A percentile compares a stretch with the other conserved stretches of the same genome.
Conservation (phyloP, 805 yeast genomes). For the Candida succiphila region DNA sequence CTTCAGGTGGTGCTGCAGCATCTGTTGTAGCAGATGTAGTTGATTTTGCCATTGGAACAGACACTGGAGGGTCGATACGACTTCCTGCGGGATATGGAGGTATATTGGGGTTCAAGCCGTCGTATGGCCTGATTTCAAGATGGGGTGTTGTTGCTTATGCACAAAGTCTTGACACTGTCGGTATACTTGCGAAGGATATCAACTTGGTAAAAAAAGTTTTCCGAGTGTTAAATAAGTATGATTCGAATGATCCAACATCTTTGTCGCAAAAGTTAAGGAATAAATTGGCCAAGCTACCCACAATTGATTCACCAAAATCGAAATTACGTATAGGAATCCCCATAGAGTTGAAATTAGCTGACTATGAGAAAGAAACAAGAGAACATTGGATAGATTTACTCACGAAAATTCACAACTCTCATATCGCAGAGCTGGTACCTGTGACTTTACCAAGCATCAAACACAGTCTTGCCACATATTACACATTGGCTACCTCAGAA, state of each 20-base stretch:
- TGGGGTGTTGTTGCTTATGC: constrained; percentile 92
- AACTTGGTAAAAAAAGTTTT: constrained; percentile 38
- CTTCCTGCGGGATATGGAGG: constrained; percentile 87
- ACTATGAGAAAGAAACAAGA: constrained; percentile 38
- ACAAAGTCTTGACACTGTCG: constrained; percentile 91
- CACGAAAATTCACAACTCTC: constrained; percentile 29
- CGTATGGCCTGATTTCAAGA: constrained; percentile 85
- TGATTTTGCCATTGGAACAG: constrained; percentile 83
- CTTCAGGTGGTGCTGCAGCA: constrained; percentile 95
- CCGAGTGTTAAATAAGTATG: constrained; percentile 46
- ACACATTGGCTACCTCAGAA: constrained; percentile 84
- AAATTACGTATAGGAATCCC: constrained; percentile 61
- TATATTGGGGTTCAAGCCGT: constrained; percentile 81
- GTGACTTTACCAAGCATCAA: constrained; percentile 66
- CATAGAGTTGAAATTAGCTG: constrained; percentile 49
- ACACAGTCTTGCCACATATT: constrained; percentile 68
- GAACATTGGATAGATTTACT: constrained; percentile 38
- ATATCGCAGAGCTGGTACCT: constrained; percentile 43
- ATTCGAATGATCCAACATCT: constrained; percentile 74
- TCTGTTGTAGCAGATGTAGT: constrained; percentile 68
- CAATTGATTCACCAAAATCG: constrained; percentile 4
- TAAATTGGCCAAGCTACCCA: not conserved
- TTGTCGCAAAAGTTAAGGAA: constrained; percentile 27
- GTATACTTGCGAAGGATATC: constrained; percentile 53
- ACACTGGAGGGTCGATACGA: constrained; percentile 95